phyloP scores from a whole-genome alignment of 2,329 filamentous ascomycete genomes.

The Fusarium oxysporum region DNA sequence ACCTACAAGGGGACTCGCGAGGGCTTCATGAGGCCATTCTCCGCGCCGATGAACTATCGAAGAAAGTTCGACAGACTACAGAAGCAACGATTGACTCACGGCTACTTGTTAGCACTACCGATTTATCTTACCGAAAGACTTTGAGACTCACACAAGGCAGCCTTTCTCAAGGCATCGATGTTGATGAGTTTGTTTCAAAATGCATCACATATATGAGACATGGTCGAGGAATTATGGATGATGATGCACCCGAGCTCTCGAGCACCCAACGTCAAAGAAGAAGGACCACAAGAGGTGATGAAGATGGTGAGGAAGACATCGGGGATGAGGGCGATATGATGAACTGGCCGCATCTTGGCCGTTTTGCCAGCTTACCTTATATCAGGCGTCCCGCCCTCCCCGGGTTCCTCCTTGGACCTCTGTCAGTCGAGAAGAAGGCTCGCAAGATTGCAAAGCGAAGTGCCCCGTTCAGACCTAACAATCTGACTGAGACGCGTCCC shows the following conservation, averaged over 20 bases:
- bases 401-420: constrained; percentile 86
- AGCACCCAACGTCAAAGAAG: constrained; percentile 62
- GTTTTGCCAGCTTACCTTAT: constrained; percentile 78
- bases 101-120: constrained; percentile 83
- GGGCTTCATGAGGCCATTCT: constrained; percentile 74
- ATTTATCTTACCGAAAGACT: constrained; percentile 83
- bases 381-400: constrained; percentile 81
- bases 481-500: constrained; percentile 77
- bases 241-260: constrained; percentile 63
- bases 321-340: constrained; percentile 81
- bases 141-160: constrained; percentile 79
- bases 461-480: constrained; percentile 75
- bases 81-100: constrained; percentile 92
- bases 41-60: constrained; percentile 73
- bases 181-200: constrained; percentile 92
- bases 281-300: constrained; percentile 54
- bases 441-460: constrained; percentile 77
- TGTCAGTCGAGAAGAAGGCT: constrained; percentile 88
- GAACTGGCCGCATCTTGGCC: constrained; percentile 88
- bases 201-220: constrained; percentile 88
- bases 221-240: constrained; percentile 66
- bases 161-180: constrained; percentile 79
- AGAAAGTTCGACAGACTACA: constrained; percentile 83
- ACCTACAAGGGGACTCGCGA: constrained; percentile 72
- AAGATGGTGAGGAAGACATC: constrained; percentile 67